phyloP scores from a whole-genome alignment of 1,139 yeast species.

The Candida tropicalis region DNA sequence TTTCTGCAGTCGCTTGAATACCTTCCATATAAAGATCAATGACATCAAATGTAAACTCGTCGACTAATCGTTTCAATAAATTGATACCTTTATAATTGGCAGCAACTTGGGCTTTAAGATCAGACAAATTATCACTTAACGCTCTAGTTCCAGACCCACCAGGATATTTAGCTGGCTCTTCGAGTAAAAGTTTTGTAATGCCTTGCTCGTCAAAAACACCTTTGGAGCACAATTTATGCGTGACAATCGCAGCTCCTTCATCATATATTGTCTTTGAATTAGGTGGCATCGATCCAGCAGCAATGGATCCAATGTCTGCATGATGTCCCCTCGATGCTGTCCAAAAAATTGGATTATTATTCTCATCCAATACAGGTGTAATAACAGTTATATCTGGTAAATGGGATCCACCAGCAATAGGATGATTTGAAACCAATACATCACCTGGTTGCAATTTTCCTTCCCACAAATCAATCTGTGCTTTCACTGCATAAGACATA shows the following conservation, averaged over 20 bases:
- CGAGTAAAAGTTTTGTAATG: slow-evolving; percentile 37
- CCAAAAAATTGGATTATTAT: slow-evolving; percentile 42
- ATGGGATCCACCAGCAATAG: slow-evolving; percentile 81
- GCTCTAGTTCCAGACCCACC: slow-evolving; percentile 51
- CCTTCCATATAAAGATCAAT: slow-evolving; percentile 46
- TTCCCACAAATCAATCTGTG: slow-evolving; percentile 66
- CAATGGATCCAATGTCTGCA: slow-evolving; percentile 49
- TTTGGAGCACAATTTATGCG: slow-evolving; percentile 38
- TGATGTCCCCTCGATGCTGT: slow-evolving; percentile 52
- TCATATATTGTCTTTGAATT: slow-evolving; percentile 46
- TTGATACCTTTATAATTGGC: slow-evolving; percentile 47
- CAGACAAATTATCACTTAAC: slow-evolving; percentile 43
- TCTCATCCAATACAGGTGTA: slow-evolving; percentile 52
- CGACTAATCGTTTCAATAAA: slow-evolving; percentile 32
- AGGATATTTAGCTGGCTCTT: slow-evolving; percentile 48
- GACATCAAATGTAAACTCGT: slow-evolving; percentile 36
- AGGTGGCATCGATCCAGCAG: slow-evolving; percentile 53
- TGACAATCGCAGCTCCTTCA: slow-evolving; percentile 48
- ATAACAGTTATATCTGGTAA: slow-evolving; percentile 84
- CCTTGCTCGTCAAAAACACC: slow-evolving; percentile 47
- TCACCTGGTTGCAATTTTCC: slow-evolving; percentile 67
- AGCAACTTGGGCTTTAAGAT: slow-evolving; percentile 47
- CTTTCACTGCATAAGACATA: slow-evolving; percentile 81
- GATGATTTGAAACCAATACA: slow-evolving; percentile 77
- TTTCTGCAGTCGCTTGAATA: slow-evolving; percentile 46